Evolutionary conservation across 495 filamentous ascomycete species (phyloP).

Genomic region (Geopyxis carbonaria): DNA sequence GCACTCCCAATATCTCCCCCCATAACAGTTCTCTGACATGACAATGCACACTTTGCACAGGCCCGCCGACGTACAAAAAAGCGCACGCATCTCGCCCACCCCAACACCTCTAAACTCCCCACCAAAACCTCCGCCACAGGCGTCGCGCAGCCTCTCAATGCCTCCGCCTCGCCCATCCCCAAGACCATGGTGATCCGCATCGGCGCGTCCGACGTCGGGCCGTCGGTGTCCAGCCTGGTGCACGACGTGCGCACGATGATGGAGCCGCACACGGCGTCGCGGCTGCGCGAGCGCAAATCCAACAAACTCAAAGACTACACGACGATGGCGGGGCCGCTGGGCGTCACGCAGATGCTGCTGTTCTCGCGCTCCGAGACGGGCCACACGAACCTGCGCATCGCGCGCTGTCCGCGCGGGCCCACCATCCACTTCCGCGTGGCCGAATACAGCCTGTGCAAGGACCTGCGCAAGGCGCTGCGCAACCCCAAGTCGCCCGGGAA

Average conservation of each 20-base stretch:
- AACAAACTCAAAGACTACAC: slow-evolving; percentile 88
- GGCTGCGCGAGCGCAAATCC: slow-evolving; percentile 71
- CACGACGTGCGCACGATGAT: slow-evolving; percentile 84
- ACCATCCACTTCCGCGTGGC: slow-evolving; percentile 93
- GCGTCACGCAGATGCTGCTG: slow-evolving; percentile 83
- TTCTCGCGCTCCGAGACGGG: slow-evolving; percentile 69
- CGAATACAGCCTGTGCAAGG: slow-evolving; percentile 84
- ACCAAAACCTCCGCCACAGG: slow-evolving; percentile 21
- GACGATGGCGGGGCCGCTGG: slow-evolving; percentile 86
- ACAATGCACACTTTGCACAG: too few species aligned
- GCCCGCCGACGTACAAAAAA: slow-evolving; percentile 72
- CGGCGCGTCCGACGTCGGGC: slow-evolving; percentile 81
- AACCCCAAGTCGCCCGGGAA: slow-evolving; percentile 66
- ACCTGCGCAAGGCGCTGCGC: slow-evolving; percentile 63
- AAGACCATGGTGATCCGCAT: slow-evolving; percentile 98
- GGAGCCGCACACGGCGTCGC: slow-evolving; percentile 81
- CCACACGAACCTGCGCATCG: slow-evolving; percentile 82
- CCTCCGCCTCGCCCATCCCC: slow-evolving; percentile 43
- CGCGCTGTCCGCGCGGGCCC: slow-evolving; percentile 75
- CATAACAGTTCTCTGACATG: slow-evolving; percentile 36
- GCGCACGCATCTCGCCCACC: slow-evolving; percentile 51
- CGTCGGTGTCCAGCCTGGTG: slow-evolving; percentile 78
- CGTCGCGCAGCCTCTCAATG: slow-evolving; percentile 28
- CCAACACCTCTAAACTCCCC: slow-evolving; percentile 45
- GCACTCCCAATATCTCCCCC: slow-evolving; percentile 2